phyloP scores from a whole-genome alignment of 2,329 filamentous ascomycete species.

The Paraphoma sp. region DNA sequence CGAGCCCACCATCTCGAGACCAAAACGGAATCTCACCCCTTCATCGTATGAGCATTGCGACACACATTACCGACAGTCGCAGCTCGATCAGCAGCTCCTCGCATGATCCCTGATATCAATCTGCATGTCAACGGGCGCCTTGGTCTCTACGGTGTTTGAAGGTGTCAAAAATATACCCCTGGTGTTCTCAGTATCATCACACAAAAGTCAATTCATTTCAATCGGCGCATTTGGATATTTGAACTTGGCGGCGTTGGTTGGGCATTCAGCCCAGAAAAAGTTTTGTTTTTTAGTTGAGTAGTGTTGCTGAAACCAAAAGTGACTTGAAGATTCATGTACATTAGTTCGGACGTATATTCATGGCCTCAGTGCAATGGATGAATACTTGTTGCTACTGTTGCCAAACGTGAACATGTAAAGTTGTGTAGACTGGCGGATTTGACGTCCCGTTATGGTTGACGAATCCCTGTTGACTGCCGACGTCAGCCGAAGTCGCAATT shows the following conservation, averaged over 20 bases:
- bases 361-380: too few relatives aligned
- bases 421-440: slow-evolving; percentile 3
- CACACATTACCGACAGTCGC: slow-evolving; percentile 45
- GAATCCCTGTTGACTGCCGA: slow-evolving; percentile 16
- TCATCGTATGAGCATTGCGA: slow-evolving; percentile 45
- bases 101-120: slow-evolving; percentile 29
- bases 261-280: not conserved
- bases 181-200: not conserved
- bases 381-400: too few relatives aligned
- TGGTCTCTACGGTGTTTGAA: not conserved
- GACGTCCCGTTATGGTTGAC: slow-evolving; percentile 16
- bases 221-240: not conserved
- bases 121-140: not conserved
- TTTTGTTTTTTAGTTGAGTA: not conserved
- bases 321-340: not conserved
- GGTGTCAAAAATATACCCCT: not conserved
- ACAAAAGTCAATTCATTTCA: slow-evolving; percentile 1
- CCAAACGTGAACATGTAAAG: not conserved
- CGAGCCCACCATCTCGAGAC: slow-evolving; percentile 37
- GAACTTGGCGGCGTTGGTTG: not conserved
- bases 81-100: slow-evolving; percentile 46
- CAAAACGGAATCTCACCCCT: slow-evolving; percentile 38
- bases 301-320: too few relatives aligned
- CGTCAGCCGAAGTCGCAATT: slow-evolving; percentile 15
- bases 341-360: not conserved